Evolutionary conservation across 306 rosid genomes (phyloP).

Genomic region (Medicago arabica): DNA sequence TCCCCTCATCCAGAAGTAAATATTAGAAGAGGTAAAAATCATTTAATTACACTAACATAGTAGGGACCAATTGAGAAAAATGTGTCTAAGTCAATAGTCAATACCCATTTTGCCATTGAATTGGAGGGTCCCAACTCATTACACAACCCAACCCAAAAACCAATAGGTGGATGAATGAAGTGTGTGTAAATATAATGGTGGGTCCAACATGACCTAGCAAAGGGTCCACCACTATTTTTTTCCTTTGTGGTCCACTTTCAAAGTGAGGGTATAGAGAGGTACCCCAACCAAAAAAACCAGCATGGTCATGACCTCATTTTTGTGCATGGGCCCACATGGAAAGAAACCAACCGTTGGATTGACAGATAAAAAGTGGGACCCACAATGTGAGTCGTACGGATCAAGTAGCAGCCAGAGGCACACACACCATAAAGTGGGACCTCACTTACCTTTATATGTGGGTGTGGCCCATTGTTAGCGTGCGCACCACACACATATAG

Average conservation of each 20-base stretch:
- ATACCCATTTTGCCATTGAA: conserved; percentile 33
- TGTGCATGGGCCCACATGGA: conserved; percentile 6
- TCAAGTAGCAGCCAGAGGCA: conserved; percentile 29
- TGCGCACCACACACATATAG: conserved; percentile 41
- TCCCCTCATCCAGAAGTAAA: conserved; percentile 42
- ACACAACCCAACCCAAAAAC: background rate
- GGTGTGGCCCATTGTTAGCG: conserved; percentile 37
- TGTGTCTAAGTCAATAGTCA: conserved; percentile 23
- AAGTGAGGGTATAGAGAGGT: background rate
- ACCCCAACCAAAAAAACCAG: conserved; percentile 27
- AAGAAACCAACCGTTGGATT: conserved; percentile 25
- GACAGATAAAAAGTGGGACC: conserved; percentile 28
- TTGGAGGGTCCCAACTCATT: conserved; percentile 38
- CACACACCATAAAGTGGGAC: conserved; percentile 51
- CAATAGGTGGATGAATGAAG: conserved; percentile 1
- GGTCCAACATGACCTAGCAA: conserved; percentile 34
- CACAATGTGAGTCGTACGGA: conserved; percentile 31
- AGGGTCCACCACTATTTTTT: conserved; percentile 42
- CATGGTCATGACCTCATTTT: conserved; percentile 18
- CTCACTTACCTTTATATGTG: conserved; percentile 8
- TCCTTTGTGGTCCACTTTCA: conserved; percentile 44
- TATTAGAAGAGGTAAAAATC: background rate
- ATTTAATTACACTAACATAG: background rate
- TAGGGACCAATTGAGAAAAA: conserved; percentile 38
- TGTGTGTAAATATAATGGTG: conserved; percentile 43